Evolutionary conservation across 2,329 filamentous ascomycete genomes (phyloP).

Genomic region (Colletotrichum destructivum): DNA sequence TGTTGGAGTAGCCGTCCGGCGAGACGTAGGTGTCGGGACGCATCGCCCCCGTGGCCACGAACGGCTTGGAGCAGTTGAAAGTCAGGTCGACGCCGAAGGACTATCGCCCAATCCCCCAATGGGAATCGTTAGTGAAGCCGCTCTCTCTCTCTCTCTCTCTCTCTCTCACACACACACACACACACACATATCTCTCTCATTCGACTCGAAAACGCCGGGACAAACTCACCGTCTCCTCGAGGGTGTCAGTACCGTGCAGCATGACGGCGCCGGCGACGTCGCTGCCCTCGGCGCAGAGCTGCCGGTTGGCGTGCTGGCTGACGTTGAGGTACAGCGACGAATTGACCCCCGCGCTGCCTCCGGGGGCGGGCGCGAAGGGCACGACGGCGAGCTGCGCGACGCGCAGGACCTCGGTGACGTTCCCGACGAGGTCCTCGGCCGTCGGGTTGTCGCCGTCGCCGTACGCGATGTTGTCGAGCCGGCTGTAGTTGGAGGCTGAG

Average conservation of each 20-base stretch:
- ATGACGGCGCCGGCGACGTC: constrained; percentile 51
- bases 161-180: too few species aligned
- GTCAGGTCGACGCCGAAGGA: constrained; percentile 68
- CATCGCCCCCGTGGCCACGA: constrained; percentile 69
- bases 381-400: constrained; percentile 51
- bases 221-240: constrained; percentile 64
- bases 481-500: constrained; percentile 53
- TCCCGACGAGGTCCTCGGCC: constrained; percentile 48
- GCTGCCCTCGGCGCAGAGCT: constrained; percentile 49
- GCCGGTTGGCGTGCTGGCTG: constrained; percentile 50
- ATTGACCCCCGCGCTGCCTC: constrained; percentile 51
- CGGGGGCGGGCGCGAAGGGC: constrained; percentile 44
- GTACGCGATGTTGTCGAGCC: constrained; percentile 53
- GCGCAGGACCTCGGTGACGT: constrained; percentile 50
- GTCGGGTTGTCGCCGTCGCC: constrained; percentile 48
- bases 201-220: too few species aligned
- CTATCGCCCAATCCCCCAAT: not conserved
- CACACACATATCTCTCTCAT: not conserved
- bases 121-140: too few species aligned
- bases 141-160: too few species aligned
- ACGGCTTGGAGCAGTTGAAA: constrained; percentile 66
- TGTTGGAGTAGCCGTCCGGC: constrained; percentile 68
- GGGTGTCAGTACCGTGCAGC: constrained; percentile 67
- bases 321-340: constrained; percentile 53
- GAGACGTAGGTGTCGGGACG: constrained; percentile 67